phyloP scores from a whole-genome alignment of 2,329 filamentous ascomycete genomes.

The Pseudogymnoascus sp. region DNA sequence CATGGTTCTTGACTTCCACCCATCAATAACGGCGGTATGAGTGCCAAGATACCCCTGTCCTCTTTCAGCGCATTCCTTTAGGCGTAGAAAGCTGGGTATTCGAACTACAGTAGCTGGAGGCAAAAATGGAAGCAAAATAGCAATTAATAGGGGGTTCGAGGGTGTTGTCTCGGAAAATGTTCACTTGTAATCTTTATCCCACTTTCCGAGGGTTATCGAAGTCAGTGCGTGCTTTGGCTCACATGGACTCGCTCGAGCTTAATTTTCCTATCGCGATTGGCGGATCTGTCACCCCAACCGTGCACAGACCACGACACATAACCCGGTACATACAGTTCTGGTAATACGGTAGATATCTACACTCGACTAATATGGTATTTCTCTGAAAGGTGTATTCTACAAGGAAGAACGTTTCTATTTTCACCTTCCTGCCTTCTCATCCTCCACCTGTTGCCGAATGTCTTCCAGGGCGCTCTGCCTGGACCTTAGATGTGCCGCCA shows the following conservation, averaged over 20 bases:
- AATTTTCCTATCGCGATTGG: slow-evolving; percentile 11
- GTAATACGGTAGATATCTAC: background rate
- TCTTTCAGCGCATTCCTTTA: slow-evolving; percentile 6
- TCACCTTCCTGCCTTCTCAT: slow-evolving; percentile 60
- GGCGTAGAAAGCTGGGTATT: background rate
- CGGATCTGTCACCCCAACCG: background rate
- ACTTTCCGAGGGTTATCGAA: slow-evolving; percentile 6
- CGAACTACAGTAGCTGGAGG: background rate
- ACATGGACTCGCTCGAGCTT: slow-evolving; percentile 3
- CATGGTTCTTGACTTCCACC: slow-evolving; percentile 6
- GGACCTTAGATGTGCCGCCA: slow-evolving; percentile 73
- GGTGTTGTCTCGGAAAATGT: slow-evolving; percentile 2
- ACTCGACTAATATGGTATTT: slow-evolving; percentile 3
- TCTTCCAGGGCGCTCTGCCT: slow-evolving; percentile 70
- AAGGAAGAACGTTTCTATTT: background rate
- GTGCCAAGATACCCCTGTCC: slow-evolving; percentile 1
- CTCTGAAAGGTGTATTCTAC: background rate
- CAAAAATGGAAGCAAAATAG: background rate
- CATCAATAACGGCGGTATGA: slow-evolving; percentile 8
- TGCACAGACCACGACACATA: background rate
- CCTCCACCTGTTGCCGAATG: slow-evolving; percentile 74
- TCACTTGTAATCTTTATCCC: slow-evolving; percentile 4
- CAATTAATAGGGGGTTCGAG: background rate
- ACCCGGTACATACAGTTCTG: background rate
- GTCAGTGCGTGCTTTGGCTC: slow-evolving; percentile 8